Base-by-base conservation (phyloP, 2,329 filamentous ascomycete genomes). In the Sarocladium kiliense region DNA sequence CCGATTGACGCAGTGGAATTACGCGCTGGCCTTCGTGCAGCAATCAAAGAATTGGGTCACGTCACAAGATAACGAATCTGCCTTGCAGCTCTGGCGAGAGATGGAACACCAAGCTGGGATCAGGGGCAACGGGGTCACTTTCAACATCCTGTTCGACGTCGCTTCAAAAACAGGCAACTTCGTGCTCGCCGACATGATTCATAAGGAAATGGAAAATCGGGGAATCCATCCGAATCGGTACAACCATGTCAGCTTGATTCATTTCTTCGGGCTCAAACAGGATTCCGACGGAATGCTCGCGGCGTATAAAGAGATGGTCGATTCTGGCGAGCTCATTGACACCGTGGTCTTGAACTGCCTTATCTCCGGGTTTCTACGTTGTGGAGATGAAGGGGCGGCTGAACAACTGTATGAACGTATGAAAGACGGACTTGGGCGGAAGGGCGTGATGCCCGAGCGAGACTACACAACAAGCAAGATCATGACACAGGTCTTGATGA, bases 101-200 rank as follows among this genome's bases (percentile, higher is more conserved):
- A 97, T 97, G 91, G 94, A 99, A 69, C 78, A 81, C 47, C 74
- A 83, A 3, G 85, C 85, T 2, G 79, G 81, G 1, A 69, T 91
- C 14, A 73, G 74, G 61, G 86, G 81, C 34, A 88, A 88, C 62
- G 78, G 84, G 50, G 86, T 91, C n/a, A 96, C 93, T 0, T 95
- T 99, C 71, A 96, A 94, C 66, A 88, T 97, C 47, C 79, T 99
- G 12, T 97, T 96, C 63, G 89, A 97, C 65, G 81, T 91, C 11
- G 91, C 94, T 1, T 83, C 90, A 61, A 95, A 94, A 68, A 85
- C 90, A 0, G 88, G 89, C 37, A 94, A 95, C 65, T 96, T 88
- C 61, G 76, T 77, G 1, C 81, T 97, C 21, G 92, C 91, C 3
- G 89, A 97, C 63, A 89, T 90, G 74, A 82, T 97, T 11, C 84